Evolutionary conservation across 306 rosid genomes (phyloP).

Genomic region (Vigna radiata): DNA sequence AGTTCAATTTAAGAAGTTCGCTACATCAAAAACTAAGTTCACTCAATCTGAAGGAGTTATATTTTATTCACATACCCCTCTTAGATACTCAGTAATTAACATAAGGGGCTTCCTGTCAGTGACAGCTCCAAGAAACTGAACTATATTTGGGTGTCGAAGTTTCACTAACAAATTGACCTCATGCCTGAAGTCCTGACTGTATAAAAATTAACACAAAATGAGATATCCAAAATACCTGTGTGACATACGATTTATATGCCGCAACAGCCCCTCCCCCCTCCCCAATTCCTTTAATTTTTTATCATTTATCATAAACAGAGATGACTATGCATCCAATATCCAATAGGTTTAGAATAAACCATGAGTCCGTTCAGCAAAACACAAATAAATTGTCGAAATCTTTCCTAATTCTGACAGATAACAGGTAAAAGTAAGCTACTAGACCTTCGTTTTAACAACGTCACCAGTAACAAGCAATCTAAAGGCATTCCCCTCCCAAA

Average conservation of each 20-base stretch:
- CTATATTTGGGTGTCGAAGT: constrained; percentile 98
- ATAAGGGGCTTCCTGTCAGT: constrained; percentile 94
- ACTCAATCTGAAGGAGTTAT: constrained; percentile 28
- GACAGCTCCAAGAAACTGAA: constrained; percentile 99
- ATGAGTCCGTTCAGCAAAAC: constrained; percentile 7
- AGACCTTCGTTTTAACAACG: constrained; percentile 20
- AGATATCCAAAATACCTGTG: constrained; percentile 14
- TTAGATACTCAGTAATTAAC: constrained; percentile 92
- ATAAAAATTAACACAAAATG: constrained; percentile 32
- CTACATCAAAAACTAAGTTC: constrained; percentile 24
- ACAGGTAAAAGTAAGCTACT: constrained; percentile 3
- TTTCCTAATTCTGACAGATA: constrained; percentile 17
- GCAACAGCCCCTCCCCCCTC: neutral
- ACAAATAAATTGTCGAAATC: constrained; percentile 26
- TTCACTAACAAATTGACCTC: constrained; percentile 97
- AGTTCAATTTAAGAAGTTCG: constrained; percentile 41
- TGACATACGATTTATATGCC: constrained; percentile 13
- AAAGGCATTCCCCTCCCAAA: constrained; percentile 11
- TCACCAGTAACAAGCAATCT: constrained; percentile 32
- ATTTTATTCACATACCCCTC: constrained; percentile 74
- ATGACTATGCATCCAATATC: constrained; percentile 14
- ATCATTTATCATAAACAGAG: constrained; percentile 24
- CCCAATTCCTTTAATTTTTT: constrained; percentile 11
- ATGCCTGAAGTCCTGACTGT: constrained; percentile 96
- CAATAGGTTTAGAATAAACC: constrained; percentile 19